Base-by-base conservation (phyloP, 1,284 basidiomycete species). In the Cryptococcus deneoformans region DNA sequence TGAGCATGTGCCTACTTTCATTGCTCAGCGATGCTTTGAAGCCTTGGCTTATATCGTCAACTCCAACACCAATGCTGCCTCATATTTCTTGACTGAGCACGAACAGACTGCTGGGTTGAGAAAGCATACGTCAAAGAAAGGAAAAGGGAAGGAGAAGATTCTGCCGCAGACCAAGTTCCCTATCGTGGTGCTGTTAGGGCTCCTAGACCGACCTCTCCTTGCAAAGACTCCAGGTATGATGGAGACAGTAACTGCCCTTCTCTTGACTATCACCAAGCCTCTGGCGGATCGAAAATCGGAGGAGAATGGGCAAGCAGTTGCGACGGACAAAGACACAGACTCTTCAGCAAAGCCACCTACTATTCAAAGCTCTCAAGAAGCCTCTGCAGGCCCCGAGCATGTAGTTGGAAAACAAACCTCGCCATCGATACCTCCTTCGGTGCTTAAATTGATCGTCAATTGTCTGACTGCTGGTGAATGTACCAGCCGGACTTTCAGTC, bases 61-160 rank as follows among this genome's bases (percentile, higher is more conserved):
- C 56, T 82, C 86, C 29, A 96, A 95, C 75, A 87, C 91, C 58
- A 76, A 84, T 14, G 89, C 90, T 0, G 88, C 92, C 1, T 77
- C 91, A 20, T 97, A 93, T 82, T 97, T 98, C 85, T 81, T 98
- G 57, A 90, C 87, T 0, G 94, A 97, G 75, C 92, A 96, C 68
- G 94, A 97, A 66, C 79, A 92, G 36, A 86, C 89, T 5, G 82
- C 82, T 14, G 87, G 88, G 38, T 81, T 93, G 29, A 85, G 86
- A 62, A 85, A 86, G 65, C 77, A 81, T 6, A 77, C 82, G 0
- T 83, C 83, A 10, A 90, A 87, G 77, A 95, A 95, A 75, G 91
- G 90, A 20, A 96, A 96, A 77, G 79, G 77, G 36, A 75, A 72
- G 56, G 91, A 93, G 72, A 90, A 89, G 72, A 86, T 87, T 65